A percentile compares a stretch with the other conserved stretches of the same genome.
Evolutionary conservation across 2,329 filamentous ascomycete genomes (phyloP).

Genomic region (Bipolaris zeicola): DNA sequence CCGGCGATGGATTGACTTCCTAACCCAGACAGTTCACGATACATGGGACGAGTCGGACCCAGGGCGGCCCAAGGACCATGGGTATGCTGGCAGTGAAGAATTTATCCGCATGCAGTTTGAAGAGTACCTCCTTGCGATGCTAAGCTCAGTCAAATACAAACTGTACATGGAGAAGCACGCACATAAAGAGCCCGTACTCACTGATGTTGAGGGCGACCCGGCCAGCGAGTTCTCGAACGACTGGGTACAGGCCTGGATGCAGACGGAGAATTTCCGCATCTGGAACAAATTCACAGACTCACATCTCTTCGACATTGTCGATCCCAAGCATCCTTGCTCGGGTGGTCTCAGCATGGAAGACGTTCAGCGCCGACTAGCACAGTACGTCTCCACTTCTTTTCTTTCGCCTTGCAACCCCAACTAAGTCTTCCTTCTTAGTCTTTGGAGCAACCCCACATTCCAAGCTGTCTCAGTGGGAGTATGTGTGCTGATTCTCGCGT

Average conservation of each 20-base stretch:
- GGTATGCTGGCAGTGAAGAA: constrained; percentile 93
- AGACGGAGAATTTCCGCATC: constrained; percentile 88
- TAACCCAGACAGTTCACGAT: constrained; percentile 91
- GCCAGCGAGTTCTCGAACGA: constrained; percentile 80
- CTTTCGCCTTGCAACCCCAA: constrained; percentile 22
- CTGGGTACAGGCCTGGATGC: constrained; percentile 85
- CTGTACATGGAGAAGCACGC: constrained; percentile 52
- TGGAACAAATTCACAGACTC: constrained; percentile 77
- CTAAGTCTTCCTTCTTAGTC: constrained; percentile 37
- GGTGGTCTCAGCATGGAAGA: constrained; percentile 93
- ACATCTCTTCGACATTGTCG: constrained; percentile 91
- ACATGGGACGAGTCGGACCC: constrained; percentile 96
- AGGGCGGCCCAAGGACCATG: constrained; percentile 87
- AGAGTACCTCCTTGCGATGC: constrained; percentile 88
- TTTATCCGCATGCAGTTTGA: constrained; percentile 98
- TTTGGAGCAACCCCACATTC: constrained; percentile 37
- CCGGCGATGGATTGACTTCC: constrained; percentile 92
- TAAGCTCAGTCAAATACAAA: constrained; percentile 90
- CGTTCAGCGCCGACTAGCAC: constrained; percentile 84
- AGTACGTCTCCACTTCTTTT: constrained; percentile 50
- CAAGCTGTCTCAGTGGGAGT: constrained; percentile 35
- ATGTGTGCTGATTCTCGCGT: constrained; percentile 47
- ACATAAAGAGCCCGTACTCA: constrained; percentile 64
- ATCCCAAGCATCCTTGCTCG: constrained; percentile 90
- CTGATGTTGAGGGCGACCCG: constrained; percentile 78